phyloP scores from a whole-genome alignment of 306 rosid species.

The Acmispon strigosus region DNA sequence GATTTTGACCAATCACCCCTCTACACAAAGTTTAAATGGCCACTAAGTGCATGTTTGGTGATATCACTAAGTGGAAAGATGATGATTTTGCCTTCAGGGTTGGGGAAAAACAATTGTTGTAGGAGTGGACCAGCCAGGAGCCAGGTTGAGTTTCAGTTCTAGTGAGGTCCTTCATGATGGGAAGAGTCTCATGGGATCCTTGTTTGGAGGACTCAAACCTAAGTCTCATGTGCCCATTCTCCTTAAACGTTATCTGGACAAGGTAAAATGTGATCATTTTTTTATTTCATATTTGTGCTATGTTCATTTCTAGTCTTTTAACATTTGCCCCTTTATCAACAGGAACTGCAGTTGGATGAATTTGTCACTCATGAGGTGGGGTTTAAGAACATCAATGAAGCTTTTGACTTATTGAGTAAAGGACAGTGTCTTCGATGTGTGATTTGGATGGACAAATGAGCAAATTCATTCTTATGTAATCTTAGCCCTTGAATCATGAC shows the following conservation, averaged over 20 bases:
- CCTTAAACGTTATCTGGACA: constrained; percentile 48
- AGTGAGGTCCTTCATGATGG: constrained; percentile 50
- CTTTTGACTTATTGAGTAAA: constrained; percentile 57
- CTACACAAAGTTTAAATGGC: neutral
- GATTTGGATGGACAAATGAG: constrained; percentile 61
- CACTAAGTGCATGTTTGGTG: neutral
- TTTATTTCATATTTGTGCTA: neutral
- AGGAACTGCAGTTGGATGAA: constrained; percentile 73
- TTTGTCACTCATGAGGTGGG: constrained; percentile 62
- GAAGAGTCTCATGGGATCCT: constrained; percentile 55
- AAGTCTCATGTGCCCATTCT: constrained; percentile 66
- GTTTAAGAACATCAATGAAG: constrained; percentile 75
- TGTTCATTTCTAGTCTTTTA: neutral
- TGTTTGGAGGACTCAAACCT: constrained; percentile 78
- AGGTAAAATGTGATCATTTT: neutral
- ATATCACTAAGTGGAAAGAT: neutral
- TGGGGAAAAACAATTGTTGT: constrained; percentile 83
- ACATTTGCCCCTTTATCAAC: neutral
- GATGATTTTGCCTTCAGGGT: constrained; percentile 43
- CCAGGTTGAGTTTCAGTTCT: constrained; percentile 40
- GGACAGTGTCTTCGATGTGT: constrained; percentile 69
- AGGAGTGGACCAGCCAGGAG: constrained; percentile 61
- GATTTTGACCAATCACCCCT: neutral
- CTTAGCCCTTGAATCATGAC: neutral
- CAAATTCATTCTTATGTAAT: neutral